phyloP scores from a whole-genome alignment of 129 eudicot species.

The Flaveria linearis region DNA sequence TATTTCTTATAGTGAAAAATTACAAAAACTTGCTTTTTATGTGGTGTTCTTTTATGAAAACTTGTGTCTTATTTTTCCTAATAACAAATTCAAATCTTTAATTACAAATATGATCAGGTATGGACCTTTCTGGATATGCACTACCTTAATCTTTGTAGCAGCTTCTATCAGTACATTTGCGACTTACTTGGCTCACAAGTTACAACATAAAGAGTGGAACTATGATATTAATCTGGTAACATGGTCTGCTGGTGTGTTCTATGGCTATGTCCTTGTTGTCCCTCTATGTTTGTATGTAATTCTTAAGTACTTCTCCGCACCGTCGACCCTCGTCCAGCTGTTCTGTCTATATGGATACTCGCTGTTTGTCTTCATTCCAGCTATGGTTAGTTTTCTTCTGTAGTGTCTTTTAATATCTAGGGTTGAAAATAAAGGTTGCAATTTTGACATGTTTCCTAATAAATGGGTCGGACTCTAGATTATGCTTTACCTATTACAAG shows the following conservation, averaged over 20 bases:
- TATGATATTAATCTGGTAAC: conserved; percentile 88
- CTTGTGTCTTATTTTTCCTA: neutral
- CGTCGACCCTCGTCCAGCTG: conserved; percentile 89
- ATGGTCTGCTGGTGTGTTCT: conserved; percentile 98
- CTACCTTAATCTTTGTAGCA: conserved; percentile 90
- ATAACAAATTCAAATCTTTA: neutral
- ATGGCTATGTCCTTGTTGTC: conserved; percentile 82
- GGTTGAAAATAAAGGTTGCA: neutral
- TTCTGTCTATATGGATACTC: conserved; percentile 96
- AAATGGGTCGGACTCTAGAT: neutral
- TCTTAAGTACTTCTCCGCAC: conserved; percentile 98
- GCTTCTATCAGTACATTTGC: conserved; percentile 93
- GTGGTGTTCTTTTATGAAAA: neutral
- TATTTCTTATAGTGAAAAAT: neutral
- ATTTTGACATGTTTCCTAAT: neutral
- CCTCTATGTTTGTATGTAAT: conserved; percentile 76
- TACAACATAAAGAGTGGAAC: conserved; percentile 76
- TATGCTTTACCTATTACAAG: neutral
- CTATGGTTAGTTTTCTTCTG: conserved; percentile 59
- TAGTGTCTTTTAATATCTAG: neutral
- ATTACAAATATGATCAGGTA: conserved; percentile 52
- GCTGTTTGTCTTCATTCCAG: conserved; percentile 88
- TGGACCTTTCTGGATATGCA: conserved; percentile 99
- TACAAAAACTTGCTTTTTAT: too few species aligned
- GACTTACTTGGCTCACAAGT: conserved; percentile 80